Conservation (phyloP, 1,139 yeast species). For the Magnusiomyces sp. region DNA sequence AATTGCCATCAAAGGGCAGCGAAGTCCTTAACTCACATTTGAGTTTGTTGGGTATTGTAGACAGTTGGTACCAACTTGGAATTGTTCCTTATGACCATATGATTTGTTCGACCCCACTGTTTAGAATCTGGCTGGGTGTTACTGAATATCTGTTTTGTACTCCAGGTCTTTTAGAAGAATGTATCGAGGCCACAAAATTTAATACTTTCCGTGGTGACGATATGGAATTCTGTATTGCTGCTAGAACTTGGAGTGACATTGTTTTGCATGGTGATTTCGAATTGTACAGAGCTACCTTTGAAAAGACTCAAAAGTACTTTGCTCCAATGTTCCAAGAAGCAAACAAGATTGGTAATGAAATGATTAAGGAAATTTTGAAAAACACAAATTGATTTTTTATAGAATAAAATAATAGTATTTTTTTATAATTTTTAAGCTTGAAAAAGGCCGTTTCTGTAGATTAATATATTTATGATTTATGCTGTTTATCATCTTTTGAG, state of each 20-base stretch:
- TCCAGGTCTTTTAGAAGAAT: slow-evolving; percentile 69
- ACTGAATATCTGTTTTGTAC: slow-evolving; percentile 85
- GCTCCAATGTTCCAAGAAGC: slow-evolving; percentile 85
- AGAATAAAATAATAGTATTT: no score
- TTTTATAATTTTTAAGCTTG: background rate
- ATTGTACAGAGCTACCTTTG: slow-evolving; percentile 64
- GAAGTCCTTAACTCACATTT: slow-evolving; percentile 80
- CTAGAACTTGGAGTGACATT: slow-evolving; percentile 64
- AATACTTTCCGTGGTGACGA: slow-evolving; percentile 77
- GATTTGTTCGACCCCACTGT: slow-evolving; percentile 90
- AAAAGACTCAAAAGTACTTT: slow-evolving; percentile 71
- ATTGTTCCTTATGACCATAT: slow-evolving; percentile 94
- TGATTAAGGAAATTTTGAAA: slow-evolving; percentile 73
- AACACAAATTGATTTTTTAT: no score
- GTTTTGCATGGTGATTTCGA: slow-evolving; percentile 71
- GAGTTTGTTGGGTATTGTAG: slow-evolving; percentile 82
- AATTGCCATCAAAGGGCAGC: slow-evolving; percentile 65
- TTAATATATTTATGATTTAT: no score
- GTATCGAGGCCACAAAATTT: slow-evolving; percentile 69
- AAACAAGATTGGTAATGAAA: slow-evolving; percentile 83
- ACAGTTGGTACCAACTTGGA: slow-evolving; percentile 79
- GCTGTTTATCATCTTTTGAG: no score
- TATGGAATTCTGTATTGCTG: slow-evolving; percentile 45
- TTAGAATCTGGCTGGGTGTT: slow-evolving; percentile 88
- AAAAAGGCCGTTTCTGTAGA: no score